Conservation (phyloP, 805 yeast species). For the Monosporozyma unispora region DNA sequence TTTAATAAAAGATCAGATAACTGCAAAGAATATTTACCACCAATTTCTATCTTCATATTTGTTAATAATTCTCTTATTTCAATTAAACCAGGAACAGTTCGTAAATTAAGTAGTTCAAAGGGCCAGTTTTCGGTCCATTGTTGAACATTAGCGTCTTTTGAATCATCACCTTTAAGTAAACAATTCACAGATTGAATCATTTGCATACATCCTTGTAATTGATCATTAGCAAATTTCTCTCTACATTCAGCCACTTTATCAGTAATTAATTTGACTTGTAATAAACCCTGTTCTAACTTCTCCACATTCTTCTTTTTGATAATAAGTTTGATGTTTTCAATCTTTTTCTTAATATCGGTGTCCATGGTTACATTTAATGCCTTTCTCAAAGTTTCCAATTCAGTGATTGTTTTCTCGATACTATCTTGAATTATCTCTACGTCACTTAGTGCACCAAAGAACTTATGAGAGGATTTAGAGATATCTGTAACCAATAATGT, state of each 20-base stretch:
- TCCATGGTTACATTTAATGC: slow-evolving; percentile 40
- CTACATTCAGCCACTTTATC: slow-evolving; percentile 36
- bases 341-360: slow-evolving; percentile 43
- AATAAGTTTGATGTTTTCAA: slow-evolving; percentile 40
- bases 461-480: slow-evolving; percentile 73
- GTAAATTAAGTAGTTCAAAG: slow-evolving; percentile 25
- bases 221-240: slow-evolving; percentile 26
- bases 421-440: slow-evolving; percentile 53
- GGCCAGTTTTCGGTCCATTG: slow-evolving; percentile 36
- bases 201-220: slow-evolving; percentile 48
- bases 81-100: slow-evolving; percentile 25
- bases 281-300: slow-evolving; percentile 50
- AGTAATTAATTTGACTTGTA: slow-evolving; percentile 38
- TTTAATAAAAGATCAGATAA: slow-evolving; percentile 47
- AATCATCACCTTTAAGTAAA: slow-evolving; percentile 46
- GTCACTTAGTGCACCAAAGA: slow-evolving; percentile 77
- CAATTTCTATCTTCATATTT: slow-evolving; percentile 53
- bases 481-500: slow-evolving; percentile 72
- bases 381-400: slow-evolving; percentile 38
- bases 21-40: slow-evolving; percentile 52
- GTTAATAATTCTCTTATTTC: slow-evolving; percentile 43
- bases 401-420: slow-evolving; percentile 42
- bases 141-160: slow-evolving; percentile 21
- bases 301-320: slow-evolving; percentile 51
- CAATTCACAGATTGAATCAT: slow-evolving; percentile 48